phyloP scores from a whole-genome alignment of 805 yeast species.

The Hagleromyces aurorensis region DNA sequence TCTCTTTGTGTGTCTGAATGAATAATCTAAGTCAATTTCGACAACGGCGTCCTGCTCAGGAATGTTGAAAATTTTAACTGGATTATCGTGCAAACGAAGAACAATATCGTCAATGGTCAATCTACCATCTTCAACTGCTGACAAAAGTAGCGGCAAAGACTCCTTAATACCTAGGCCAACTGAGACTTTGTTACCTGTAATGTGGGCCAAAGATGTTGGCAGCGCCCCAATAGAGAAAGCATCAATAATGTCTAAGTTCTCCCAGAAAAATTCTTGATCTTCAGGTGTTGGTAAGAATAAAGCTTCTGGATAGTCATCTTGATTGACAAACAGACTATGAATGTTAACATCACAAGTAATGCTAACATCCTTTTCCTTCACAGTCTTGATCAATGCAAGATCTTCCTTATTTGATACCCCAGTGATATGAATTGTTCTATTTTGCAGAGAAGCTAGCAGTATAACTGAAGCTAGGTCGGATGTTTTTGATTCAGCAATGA shows the following conservation, averaged over 20 bases:
- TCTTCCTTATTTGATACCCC: conserved; percentile 78
- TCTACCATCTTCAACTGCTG: conserved; percentile 69
- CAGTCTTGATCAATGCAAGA: conserved; percentile 72
- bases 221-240: conserved; percentile 78
- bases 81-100: conserved; percentile 68
- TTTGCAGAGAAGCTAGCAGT: conserved; percentile 80
- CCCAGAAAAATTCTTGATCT: conserved; percentile 82
- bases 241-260: conserved; percentile 61
- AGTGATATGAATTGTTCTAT: conserved; percentile 79
- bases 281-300: conserved; percentile 67
- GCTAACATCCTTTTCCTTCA: conserved; percentile 69
- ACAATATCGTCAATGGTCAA: conserved; percentile 68
- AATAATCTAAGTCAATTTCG: conserved; percentile 69
- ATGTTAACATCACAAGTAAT: conserved; percentile 90
- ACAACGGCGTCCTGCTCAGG: conserved; percentile 66
- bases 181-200: conserved; percentile 48
- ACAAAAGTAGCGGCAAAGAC: conserved; percentile 70
- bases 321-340: conserved; percentile 67
- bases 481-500: conserved; percentile 85
- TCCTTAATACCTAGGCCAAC: conserved; percentile 77
- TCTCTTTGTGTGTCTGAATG: conserved; percentile 39
- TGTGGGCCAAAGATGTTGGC: conserved; percentile 66
- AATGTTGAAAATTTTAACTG: conserved; percentile 72
- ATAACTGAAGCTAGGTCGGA: conserved; percentile 90
- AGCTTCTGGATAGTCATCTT: conserved; percentile 64